These are phyloP conservation scores for Globisporangium alternatum DNA, from an alignment of 352 stramenopile species.

Conservation along the genomic window DNA sequence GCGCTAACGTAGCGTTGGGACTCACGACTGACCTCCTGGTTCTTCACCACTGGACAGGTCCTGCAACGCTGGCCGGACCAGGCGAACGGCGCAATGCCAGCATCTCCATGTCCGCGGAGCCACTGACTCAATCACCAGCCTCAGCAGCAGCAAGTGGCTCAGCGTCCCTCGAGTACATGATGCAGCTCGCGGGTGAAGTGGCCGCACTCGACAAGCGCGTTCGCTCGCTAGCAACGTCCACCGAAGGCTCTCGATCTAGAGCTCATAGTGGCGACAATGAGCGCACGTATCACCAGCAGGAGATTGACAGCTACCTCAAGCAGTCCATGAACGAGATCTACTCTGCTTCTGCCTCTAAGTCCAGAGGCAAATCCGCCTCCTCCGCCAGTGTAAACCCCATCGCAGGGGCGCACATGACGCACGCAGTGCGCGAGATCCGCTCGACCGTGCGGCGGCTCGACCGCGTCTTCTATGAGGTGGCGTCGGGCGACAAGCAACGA, in stretches of 20 bases:
- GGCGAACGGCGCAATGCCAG: neutral
- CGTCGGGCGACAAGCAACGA: slow-evolving; percentile 68
- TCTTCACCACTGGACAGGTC: neutral
- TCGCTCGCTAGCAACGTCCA: slow-evolving; percentile 13
- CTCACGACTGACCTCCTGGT: too few species aligned
- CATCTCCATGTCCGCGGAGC: neutral
- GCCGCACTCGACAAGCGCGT: slow-evolving; percentile 25
- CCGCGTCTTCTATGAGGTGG: slow-evolving; percentile 75
- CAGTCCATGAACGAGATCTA: slow-evolving; percentile 47
- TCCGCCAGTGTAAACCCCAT: slow-evolving; percentile 25
- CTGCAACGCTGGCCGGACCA: neutral
- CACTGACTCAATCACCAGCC: neutral
- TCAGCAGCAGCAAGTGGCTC: neutral
- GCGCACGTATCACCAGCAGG: slow-evolving; percentile 26
- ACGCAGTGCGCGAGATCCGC: slow-evolving; percentile 57
- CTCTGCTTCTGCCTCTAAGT: slow-evolving; percentile 13
- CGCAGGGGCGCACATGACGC: slow-evolving; percentile 45
- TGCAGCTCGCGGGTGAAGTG: slow-evolving; percentile 25
- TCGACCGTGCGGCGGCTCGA: slow-evolving; percentile 65
- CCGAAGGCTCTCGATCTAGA: neutral
- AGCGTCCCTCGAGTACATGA: slow-evolving; percentile 19
- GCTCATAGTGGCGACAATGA: neutral
- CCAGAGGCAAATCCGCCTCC: neutral
- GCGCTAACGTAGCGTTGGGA: neutral
- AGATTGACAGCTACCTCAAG: slow-evolving; percentile 52